phyloP scores from a whole-genome alignment of 768 basidiomycete species.

The Kondoa subrosea region DNA sequence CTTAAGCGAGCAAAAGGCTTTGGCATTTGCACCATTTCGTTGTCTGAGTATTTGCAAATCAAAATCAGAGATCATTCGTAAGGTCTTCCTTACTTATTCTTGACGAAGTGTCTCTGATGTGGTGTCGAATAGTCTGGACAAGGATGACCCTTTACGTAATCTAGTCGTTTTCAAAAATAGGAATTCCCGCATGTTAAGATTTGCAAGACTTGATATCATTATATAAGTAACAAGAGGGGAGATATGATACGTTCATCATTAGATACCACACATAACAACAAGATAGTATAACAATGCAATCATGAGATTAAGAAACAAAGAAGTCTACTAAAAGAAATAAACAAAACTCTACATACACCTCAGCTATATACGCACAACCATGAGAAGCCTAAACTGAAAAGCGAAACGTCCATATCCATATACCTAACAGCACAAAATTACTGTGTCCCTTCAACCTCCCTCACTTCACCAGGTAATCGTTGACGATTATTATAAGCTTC shows the following conservation, averaged over 20 bases:
- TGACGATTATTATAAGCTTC: neutral
- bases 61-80: constrained; percentile 4
- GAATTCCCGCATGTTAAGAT: constrained; percentile 14
- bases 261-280: too few relatives aligned
- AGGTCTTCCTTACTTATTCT: too few relatives aligned
- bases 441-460: neutral
- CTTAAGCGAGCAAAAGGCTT: constrained; percentile 59
- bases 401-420: too few relatives aligned
- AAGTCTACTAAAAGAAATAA: too few relatives aligned
- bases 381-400: too few relatives aligned
- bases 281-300: neutral
- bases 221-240: neutral
- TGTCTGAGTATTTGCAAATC: constrained; percentile 30
- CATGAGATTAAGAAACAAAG: neutral
- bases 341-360: too few relatives aligned
- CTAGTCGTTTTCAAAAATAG: constrained; percentile 22
- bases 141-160: neutral
- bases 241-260: too few relatives aligned
- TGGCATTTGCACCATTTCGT: constrained; percentile 56
- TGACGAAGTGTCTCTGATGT: too few relatives aligned
- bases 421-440: too few relatives aligned
- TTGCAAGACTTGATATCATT: constrained; percentile 15
- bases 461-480: neutral
- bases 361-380: too few relatives aligned
- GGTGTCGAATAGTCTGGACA: neutral